Evolutionary conservation across 495 filamentous ascomycete genomes (phyloP), one percentile per base, ranked within the genome.

Genomic region (Penicillium flavigenum): DNA sequence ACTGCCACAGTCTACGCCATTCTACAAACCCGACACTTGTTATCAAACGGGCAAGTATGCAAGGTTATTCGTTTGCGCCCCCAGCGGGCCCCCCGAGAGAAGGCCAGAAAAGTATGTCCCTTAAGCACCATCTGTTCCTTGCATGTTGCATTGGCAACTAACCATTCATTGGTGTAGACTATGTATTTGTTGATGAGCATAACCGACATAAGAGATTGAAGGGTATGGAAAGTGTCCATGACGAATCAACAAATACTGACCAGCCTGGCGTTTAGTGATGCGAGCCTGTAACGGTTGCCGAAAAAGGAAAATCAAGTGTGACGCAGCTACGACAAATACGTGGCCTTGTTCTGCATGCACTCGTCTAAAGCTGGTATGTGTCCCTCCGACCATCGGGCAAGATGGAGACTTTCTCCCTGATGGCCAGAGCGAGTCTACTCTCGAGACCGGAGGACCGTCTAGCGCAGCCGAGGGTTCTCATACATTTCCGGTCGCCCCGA

Each of bases 111-210:
- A 77, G 75, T 79, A 65, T 42, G 56, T 50, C n/a, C 19, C 47
- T 20, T 34, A 20, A 5, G 24, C 6, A 22, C 5, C 29, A 19
- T 19, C 5, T 31, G 12, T 5, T 19, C 11, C 19, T 36, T 50
- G 6, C 31, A 50, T 31, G 7, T 51, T 31, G 26, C 24, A 17
- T 32, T 31, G 20, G 9, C 34, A 9, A 10, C 52, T 54, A 54
- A 54, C 26, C 9, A 14, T 24, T 31, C 36, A 22, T 29, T 17
- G 38, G 49, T 45, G 42, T 70, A 97, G 92, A 96, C 67, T 98
- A 96, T 88, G 94, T 99, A 46, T 99, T 99, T 65, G 94, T 99
- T 50, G 95, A 99, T 72, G 94, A 99, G 73, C 93, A 99, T 70
- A 99, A 98, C 73, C 86, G 94, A 44, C 94, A 99, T 75, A 97